Conservation (phyloP, 192 early-diverging fungal species). For the Coemansia sp. region DNA sequence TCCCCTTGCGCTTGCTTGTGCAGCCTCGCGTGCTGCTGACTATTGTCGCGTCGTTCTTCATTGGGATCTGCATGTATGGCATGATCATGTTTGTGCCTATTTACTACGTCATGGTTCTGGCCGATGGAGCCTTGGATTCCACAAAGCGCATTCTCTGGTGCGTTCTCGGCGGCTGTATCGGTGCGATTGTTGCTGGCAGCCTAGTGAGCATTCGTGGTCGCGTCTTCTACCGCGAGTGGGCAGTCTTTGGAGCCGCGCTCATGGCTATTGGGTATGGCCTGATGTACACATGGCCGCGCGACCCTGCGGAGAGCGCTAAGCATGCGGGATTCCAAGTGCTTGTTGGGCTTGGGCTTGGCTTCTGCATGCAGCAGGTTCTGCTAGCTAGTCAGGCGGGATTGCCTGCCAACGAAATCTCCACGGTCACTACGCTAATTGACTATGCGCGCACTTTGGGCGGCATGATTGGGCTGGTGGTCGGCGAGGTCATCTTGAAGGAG, state of each 20-base stretch:
- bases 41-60: slow-evolving; percentile 28
- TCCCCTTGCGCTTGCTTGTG: slow-evolving; percentile 37
- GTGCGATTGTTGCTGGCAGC: slow-evolving; percentile 22
- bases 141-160: slow-evolving; percentile 38
- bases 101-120: slow-evolving; percentile 43
- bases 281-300: slow-evolving; percentile 38
- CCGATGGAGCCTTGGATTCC: slow-evolving; percentile 19
- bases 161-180: slow-evolving; percentile 28
- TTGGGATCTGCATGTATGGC: slow-evolving; percentile 50
- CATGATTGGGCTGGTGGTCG: slow-evolving; percentile 51
- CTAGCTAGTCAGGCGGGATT: slow-evolving; percentile 42
- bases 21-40: slow-evolving; percentile 31
- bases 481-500: slow-evolving; percentile 47
- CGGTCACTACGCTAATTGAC: slow-evolving; percentile 48
- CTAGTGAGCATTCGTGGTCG: slow-evolving; percentile 32
- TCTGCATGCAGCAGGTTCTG: slow-evolving; percentile 52
- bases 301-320: slow-evolving; percentile 5
- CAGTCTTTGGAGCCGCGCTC: slow-evolving; percentile 37
- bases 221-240: slow-evolving; percentile 37
- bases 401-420: slow-evolving; percentile 39
- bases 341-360: slow-evolving; percentile 46
- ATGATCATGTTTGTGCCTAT: slow-evolving; percentile 55
- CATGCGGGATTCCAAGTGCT: slow-evolving; percentile 39
- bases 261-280: slow-evolving; percentile 48
- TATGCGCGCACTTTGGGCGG: slow-evolving; percentile 53